Evolutionary conservation across 331 rosid genomes (phyloP), one percentile per base, ranked within the genome.

Genomic region (Malus hybrid): DNA sequence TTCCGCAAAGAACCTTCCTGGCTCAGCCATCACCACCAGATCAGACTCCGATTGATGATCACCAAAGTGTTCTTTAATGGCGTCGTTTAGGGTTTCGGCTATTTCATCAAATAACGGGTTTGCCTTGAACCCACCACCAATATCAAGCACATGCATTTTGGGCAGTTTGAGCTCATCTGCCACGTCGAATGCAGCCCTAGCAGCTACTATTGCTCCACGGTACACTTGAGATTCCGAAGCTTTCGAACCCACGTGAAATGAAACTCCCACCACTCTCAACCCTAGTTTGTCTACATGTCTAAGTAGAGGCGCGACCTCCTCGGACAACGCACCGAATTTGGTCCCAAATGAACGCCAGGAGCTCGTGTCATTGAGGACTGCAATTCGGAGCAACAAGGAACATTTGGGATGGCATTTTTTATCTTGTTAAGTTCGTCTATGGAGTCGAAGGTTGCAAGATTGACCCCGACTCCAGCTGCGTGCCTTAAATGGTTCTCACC

Each of bases 1-100:
- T 22, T 76, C 80, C 2, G 80, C 73, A 15, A 76, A 76, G 48
- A 67, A 67, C 32, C 80, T 24, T 10, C 80, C 80, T 1, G 68
- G 73, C 36, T 76, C 80, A 4, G 68, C 80, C 29, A 76, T 67
- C 3, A 76, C 48, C 3, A 24, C 14, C 57, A 76, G 46, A 15
- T 63, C 73, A 16, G 44, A 60, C 13, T 24, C 7, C 3, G 33
- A 28, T 65, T 60, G 32, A 27, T 60, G 4, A 14, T 15, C 3
- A 20, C 48, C 7, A 16, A 76, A 22, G 69, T 65, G 11, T 9
- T 32, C 69, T 33, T 65, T 65, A 22, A 65, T 31, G 16, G 27
- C 48, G 5, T 18, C 46, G 6, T 65, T 65, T 31, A 65, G 10
- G 69, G 69, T 65, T 22, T 65, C 69, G 31, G 27, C 69, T 65